Evolutionary conservation across 331 rosid genomes (phyloP).

Genomic region (Prunus yedoensis): DNA sequence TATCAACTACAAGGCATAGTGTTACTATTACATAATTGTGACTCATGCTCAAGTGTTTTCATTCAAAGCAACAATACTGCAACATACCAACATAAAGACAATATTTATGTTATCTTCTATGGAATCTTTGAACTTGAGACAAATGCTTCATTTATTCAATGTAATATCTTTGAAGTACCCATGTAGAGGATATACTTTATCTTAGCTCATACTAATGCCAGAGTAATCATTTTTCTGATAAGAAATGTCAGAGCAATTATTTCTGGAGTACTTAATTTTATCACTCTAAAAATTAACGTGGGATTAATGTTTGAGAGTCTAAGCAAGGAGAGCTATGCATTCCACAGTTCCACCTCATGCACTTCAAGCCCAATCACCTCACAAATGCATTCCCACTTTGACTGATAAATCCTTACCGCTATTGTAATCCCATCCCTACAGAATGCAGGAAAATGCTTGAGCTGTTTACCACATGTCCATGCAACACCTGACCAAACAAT

Average conservation of each 20-base stretch:
- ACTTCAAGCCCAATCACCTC: neutral
- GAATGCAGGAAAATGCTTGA: constrained; percentile 85
- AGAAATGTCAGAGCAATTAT: neutral
- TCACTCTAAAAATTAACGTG: neutral
- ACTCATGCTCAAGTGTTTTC: neutral
- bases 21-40: neutral
- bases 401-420: constrained; percentile 49
- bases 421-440: constrained; percentile 85
- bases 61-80: neutral
- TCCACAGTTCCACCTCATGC: neutral
- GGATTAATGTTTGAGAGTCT: neutral
- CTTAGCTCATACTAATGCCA: neutral
- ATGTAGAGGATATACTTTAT: neutral
- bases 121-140: neutral
- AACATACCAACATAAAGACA: neutral
- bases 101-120: neutral
- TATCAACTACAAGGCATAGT: neutral
- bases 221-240: neutral
- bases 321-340: neutral
- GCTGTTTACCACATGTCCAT: constrained; percentile 94
- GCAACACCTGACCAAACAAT: constrained; percentile 94
- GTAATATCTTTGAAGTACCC: constrained; percentile 5
- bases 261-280: neutral
- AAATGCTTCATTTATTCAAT: neutral
- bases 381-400: neutral